Base-by-base conservation (phyloP, 495 filamentous ascomycete genomes). In the Penicillium lividum region DNA sequence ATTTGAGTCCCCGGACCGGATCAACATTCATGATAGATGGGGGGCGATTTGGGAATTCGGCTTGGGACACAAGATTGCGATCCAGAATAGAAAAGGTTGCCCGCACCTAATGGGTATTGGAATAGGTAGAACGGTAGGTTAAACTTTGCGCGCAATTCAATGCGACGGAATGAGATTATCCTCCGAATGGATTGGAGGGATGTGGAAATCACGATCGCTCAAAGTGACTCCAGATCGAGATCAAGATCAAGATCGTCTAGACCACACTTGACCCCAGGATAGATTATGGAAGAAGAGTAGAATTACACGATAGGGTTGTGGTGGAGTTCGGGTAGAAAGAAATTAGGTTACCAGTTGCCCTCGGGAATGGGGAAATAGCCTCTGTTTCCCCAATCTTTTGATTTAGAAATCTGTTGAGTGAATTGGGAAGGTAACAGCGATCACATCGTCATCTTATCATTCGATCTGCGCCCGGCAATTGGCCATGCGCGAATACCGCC, bases 21-120 rank as follows among this genome's bases (percentile, higher is more conserved):
- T 67, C 68, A 75, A 62, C 68, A 68, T 63, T 68, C 70, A 75
- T 75, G 65, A 62, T 74, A 70, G 54, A 63, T 58, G 65, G 62
- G 48, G 33, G 18, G 40, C 36, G 31, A 46, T 46, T 56, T 33
- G 27, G 56, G n/a, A 29, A 38, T 36, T 9, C 25, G 34, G 56
- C 54, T 51, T 46, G 31, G 31, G 28, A 29, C 11, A 49, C 25
- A 59, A 18, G 55, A 49, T 61, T 61, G 54, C 36, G 50, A 57
- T 57, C 31, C 46, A 34, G 4, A 45, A 57, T 51, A 40, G 56
- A 52, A 60, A 53, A 63, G 53, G 45, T 36, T 57, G 60, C 59
- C 63, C 60, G 60, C 62, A 61, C 53, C 22, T 22, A 22, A 22
- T 22, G 22, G 22, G 22, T 54, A 15, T n/a, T 16, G 46, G 46